These are phyloP conservation scores for Corymbia citriodora DNA, from an alignment of 441 rosid species.

Conservation along the genomic window DNA sequence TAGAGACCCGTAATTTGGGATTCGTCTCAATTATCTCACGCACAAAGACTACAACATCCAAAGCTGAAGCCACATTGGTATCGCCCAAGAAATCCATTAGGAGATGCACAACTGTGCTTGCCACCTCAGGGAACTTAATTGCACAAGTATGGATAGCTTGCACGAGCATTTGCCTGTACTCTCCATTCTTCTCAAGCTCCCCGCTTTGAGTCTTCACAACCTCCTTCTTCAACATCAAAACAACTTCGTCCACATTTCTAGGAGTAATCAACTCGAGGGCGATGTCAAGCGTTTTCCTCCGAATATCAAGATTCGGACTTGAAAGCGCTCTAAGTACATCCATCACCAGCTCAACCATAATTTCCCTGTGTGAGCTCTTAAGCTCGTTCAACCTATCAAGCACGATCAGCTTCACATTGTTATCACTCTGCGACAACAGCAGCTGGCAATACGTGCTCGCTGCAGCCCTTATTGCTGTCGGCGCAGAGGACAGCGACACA, in stretches of 20 bases:
- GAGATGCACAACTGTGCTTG: slow-evolving; percentile 88
- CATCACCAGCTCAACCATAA: slow-evolving; percentile 86
- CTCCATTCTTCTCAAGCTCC: slow-evolving; percentile 92
- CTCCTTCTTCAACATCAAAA: slow-evolving; percentile 80
- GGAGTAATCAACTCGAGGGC: slow-evolving; percentile 78
- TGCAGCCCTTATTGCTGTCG: slow-evolving; percentile 83
- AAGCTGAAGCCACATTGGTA: slow-evolving; percentile 79
- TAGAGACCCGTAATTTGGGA: slow-evolving; percentile 78
- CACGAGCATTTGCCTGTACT: slow-evolving; percentile 88
- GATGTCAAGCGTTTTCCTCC: slow-evolving; percentile 78
- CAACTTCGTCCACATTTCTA: slow-evolving; percentile 73
- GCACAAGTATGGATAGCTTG: slow-evolving; percentile 96
- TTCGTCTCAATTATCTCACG: slow-evolving; percentile 87
- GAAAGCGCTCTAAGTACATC: slow-evolving; percentile 92
- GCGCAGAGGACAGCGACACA: slow-evolving; percentile 89
- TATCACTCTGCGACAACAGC: slow-evolving; percentile 87
- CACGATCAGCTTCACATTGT: slow-evolving; percentile 89
- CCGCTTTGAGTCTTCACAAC: slow-evolving; percentile 89
- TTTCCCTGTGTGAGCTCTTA: slow-evolving; percentile 69
- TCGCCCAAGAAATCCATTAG: slow-evolving; percentile 97
- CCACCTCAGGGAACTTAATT: slow-evolving; percentile 90
- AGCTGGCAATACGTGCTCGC: slow-evolving; percentile 88
- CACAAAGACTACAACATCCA: slow-evolving; percentile 79
- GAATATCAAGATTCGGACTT: slow-evolving; percentile 81
- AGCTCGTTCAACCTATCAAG: slow-evolving; percentile 85